Evolutionary conservation across 2,329 filamentous ascomycete species (phyloP).

Genomic region (Diaporthe sp.): DNA sequence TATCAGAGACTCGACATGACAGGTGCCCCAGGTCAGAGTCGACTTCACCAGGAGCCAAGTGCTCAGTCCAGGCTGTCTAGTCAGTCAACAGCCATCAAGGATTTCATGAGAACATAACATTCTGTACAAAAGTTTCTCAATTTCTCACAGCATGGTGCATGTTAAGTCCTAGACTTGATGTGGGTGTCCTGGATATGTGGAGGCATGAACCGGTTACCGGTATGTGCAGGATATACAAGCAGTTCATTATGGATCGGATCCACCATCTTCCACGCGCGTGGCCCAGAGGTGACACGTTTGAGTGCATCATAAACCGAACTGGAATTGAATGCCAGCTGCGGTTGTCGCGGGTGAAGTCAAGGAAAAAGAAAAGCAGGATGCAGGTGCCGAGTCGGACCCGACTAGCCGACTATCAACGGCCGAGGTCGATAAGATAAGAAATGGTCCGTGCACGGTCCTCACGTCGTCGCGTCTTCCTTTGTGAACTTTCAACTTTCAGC

Average conservation of each 20-base stretch:
- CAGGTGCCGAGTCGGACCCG: not conserved
- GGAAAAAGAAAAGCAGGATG: not conserved
- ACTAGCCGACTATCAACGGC: not conserved
- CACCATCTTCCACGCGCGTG: not conserved
- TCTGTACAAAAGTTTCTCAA: not conserved
- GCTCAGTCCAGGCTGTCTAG: not conserved
- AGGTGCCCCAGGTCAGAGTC: no score
- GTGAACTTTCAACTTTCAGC: not conserved
- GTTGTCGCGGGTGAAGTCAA: not conserved
- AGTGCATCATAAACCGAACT: no score
- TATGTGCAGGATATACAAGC: no score
- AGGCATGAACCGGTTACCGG: no score
- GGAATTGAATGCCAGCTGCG: no score
- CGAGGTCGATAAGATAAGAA: slow-evolving; percentile 6
- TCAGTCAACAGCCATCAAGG: not conserved
- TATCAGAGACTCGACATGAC: not conserved
- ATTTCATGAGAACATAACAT: no score
- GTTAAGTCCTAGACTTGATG: not conserved
- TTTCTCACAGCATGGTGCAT: not conserved
- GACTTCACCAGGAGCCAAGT: not conserved
- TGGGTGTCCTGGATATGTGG: no score
- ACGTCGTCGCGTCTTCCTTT: slow-evolving; percentile 31
- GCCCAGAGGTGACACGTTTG: no score
- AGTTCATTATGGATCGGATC: not conserved
- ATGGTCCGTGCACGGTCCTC: slow-evolving; percentile 14